These are phyloP conservation scores for Russula virescens DNA, from an alignment of 768 basidiomycete genomes.

Conservation along the genomic window DNA sequence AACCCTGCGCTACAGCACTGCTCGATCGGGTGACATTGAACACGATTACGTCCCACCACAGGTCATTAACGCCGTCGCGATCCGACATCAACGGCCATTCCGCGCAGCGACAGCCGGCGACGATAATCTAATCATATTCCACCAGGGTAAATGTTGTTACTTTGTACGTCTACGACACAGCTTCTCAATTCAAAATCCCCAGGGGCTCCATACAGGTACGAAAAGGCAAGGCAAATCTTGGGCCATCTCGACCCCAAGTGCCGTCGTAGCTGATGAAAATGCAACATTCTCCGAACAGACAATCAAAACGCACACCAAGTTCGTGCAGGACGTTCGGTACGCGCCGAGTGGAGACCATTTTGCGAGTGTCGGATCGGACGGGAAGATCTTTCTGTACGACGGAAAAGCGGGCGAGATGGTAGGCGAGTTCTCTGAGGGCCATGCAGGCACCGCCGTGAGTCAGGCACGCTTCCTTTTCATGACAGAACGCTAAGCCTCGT, in stretches of 20 bases:
- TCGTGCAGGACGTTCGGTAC: constrained; percentile 87
- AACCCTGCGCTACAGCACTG: background rate
- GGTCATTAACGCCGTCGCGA: constrained; percentile 83
- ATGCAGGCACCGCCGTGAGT: constrained; percentile 73
- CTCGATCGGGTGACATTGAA: constrained; percentile 10
- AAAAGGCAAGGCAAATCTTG: constrained; percentile 46
- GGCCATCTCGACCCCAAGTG: background rate
- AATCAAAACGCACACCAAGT: constrained; percentile 84
- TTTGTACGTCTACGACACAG: constrained; percentile 1
- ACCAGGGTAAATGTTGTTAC: constrained; percentile 49
- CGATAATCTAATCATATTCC: constrained; percentile 74
- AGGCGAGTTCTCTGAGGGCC: constrained; percentile 62
- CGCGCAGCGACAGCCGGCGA: constrained; percentile 86
- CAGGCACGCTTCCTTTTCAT: background rate
- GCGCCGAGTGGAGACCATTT: constrained; percentile 78
- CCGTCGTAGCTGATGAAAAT: background rate
- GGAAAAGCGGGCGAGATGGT: constrained; percentile 81
- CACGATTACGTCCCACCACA: constrained; percentile 28
- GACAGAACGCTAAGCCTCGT: constrained; percentile 3
- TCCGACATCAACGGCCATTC: constrained; percentile 86
- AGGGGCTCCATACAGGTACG: constrained; percentile 87
- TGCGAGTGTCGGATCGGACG: constrained; percentile 85
- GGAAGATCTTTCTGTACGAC: constrained; percentile 83
- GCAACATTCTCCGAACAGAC: constrained; percentile 39
- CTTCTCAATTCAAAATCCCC: constrained; percentile 3